Base-by-base conservation (phyloP, 1,139 yeast species). In the Saccharomyces pastorianus region DNA sequence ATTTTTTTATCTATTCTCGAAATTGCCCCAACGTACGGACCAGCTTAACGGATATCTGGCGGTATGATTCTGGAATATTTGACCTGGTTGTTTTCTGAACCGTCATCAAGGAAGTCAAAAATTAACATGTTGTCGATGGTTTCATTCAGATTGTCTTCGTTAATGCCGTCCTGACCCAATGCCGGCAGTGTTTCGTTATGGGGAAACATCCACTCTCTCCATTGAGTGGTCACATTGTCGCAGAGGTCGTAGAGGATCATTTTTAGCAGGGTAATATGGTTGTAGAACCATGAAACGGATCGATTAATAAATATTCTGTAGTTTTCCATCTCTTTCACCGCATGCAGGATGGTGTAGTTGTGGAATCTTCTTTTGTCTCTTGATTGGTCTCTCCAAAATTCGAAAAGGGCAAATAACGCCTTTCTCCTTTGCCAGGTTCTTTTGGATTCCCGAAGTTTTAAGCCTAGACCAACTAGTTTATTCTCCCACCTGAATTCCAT, bases 401-500 rank as follows among this genome's bases (percentile, higher is more conserved):
- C 71, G 55, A 68, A 67, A 29, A 68, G 56, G 6, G 71, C 64
- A 54, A 67, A 68, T 41, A 68, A 54, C 1, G 71, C 71, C 47
- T 67, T 68, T 20, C 71, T 61, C 50, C 71, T 61, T 53, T 68
- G 71, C 71, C 71, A 68, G 1, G 71, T 68, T 53, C 71, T 60
- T 53, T 68, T 68, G 5, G 70, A 66, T 58, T 68, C 71, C 48
- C 65, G 58, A 46, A 68, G 57, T 51, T 65, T 66, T 29, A 67
- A 55, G n/a, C 71, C 71, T 23, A 66, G 54, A 4, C 63, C 63
- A 25, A 68, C 69, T 34, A 68, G 51, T 46, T 62, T 64, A 57
- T 68, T 68, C 51, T 68, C 71, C 71, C 71, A 68, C 46, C 67
- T 60, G 50, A 68, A 68, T 53, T 68, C 71, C 71, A 68, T 65